Percentiles rank a stretch among this genome's conserved stretches.
Evolutionary conservation across 768 basidiomycete species (phyloP).

Genomic region (Agrocybe chaxingu): DNA sequence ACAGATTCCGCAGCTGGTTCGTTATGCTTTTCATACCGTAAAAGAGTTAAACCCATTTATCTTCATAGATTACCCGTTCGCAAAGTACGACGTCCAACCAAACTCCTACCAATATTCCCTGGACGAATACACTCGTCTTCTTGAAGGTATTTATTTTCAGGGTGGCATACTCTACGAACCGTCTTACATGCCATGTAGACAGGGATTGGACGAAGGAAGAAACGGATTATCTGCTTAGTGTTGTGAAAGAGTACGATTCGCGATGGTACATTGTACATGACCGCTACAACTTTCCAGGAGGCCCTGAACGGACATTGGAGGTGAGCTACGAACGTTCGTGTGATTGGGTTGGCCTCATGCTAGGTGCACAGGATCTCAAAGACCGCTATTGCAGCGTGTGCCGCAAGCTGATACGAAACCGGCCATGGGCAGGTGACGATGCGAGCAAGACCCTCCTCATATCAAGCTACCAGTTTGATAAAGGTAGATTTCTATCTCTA

Average conservation of each 20-base stretch:
- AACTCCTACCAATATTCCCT: conserved; percentile 70
- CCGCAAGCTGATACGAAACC: conserved; percentile 78
- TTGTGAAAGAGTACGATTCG: conserved; percentile 79
- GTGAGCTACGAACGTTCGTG: conserved; percentile 32
- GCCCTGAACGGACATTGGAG: conserved; percentile 61
- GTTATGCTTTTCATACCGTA: conserved; percentile 12
- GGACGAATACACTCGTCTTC: conserved; percentile 81
- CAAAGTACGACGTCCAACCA: conserved; percentile 74
- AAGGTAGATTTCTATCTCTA: conserved; percentile 46
- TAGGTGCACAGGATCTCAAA: conserved; percentile 71
- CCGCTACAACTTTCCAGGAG: conserved; percentile 75
- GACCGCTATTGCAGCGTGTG: conserved; percentile 92
- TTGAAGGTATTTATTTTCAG: conserved; percentile 54
- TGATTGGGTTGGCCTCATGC: neutral
- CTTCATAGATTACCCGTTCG: conserved; percentile 72
- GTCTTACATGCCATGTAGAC: conserved; percentile 38
- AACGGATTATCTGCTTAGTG: conserved; percentile 85
- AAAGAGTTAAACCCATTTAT: neutral
- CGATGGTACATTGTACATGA: conserved; percentile 91
- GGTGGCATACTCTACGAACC: too few species aligned
- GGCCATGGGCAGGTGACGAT: conserved; percentile 85
- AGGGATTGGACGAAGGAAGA: conserved; percentile 89
- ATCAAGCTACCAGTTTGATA: conserved; percentile 81
- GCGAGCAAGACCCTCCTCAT: conserved; percentile 63
- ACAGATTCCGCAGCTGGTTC: conserved; percentile 54